Base-by-base conservation (phyloP, 2,329 filamentous ascomycete genomes). In the Coniochaeta pulveracea region DNA sequence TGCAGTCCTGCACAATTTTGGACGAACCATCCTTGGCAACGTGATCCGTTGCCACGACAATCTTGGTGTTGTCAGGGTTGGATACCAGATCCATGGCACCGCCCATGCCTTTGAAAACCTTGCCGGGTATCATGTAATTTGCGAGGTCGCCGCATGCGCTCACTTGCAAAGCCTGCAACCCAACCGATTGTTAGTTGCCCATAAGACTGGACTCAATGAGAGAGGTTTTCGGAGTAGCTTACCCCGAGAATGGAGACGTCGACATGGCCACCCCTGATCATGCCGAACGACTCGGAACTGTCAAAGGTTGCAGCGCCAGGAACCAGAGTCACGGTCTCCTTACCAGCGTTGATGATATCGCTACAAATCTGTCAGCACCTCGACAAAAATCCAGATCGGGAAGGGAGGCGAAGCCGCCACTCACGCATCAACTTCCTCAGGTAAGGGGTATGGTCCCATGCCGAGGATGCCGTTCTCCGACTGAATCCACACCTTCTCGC, bases 61-160 rank as follows among this genome's bases (percentile, higher is more conserved):
- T 79, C 63, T 80, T 82, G 43, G 78, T 83, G 46, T 68, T 64
- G 43, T 79, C 73, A 1, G 78, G 78, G 55, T 82, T 81, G 23
- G 73, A 76, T 9, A 83, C 76, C 6, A 83, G 58, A 50, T 83
- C 78, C 78, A 83, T 83, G 12, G 78, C 78, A 18, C 78, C 78
- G 39, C 85, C 85, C 77, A 93, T 91, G 12, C 85, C 85, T 66
- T 91, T 91, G 58, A 86, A 76, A 9, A 85, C 74, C 57, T 89
- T 91, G 16, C 85, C 85, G 0, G 85, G 85, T 41, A 93, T 81
- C 80, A 91, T 91, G 65, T 85, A 93, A 58, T 91, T 91, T 28
- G 85, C 85, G 34, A 93, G 58, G 50, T 93, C 85, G 17, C 85
- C 85, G 3, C 71, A 65, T 0, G 82, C 82, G 42, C 75, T 80